Base-by-base conservation (phyloP, 176 grass and related monocot genomes). In the Carex scoparia region DNA sequence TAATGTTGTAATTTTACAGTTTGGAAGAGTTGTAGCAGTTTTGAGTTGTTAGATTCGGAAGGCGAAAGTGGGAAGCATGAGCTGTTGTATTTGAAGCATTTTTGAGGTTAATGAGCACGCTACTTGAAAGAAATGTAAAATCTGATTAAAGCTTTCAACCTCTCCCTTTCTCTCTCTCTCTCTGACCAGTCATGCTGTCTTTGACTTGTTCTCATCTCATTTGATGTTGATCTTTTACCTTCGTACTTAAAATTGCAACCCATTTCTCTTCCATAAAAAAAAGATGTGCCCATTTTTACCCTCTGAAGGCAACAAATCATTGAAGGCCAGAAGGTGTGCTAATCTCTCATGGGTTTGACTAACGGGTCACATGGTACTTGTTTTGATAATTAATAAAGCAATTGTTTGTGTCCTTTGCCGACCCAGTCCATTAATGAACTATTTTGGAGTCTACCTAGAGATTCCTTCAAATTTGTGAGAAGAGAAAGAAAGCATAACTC, bases 331-430 rank as follows among this genome's bases (percentile, higher is more conserved):
- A 30, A 56, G 73, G 49, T 54, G 30, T 54, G 49, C 5, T 23
- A 31, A 77, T 54, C 27, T 33, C 28, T 49, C 73, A 6, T 16
- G 28, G 74, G 23, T 79, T 79, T 79, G 74, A 79, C 74, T 18
- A 79, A 79, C 0, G 51, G 13, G 30, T 58, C 30, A 58, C 53
- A 79, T 58, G 74, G 27, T 51, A 16, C 30, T 58, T 58, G 11
- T 79, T 77, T 79, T 56, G 23, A 23, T 23, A 79, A 35, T 15
- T 55, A 55, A 57, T 58, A 33, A 58, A 33, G 54, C 53, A 79
- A 57, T 79, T 32, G 27, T 78, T 78, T 78, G 58, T 78, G 51
- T 57, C 51, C 13, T 66, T 67, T 69, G 31, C 38, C 13, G 81
- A 31, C 49, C 63, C 8, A 69, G 28, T 69, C 81, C 59, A 83